A percentile compares a stretch with the other conserved stretches of the same genome.
phyloP scores from a whole-genome alignment of 2,329 filamentous ascomycete genomes.

The Phialemonium atrogriseum region DNA sequence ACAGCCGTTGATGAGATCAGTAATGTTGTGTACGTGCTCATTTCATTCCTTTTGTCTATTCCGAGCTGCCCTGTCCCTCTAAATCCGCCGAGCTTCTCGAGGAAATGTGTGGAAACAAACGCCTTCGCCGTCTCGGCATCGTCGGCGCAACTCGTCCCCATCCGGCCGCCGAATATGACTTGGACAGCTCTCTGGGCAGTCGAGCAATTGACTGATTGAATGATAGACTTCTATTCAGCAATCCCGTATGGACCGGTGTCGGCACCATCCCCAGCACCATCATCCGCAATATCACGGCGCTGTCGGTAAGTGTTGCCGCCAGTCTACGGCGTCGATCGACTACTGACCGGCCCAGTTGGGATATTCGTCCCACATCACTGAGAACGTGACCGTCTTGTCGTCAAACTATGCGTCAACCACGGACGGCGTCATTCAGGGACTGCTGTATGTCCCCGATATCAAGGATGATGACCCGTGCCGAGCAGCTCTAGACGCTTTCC shows the following conservation, averaged over 20 bases:
- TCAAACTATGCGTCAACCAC: conserved; percentile 52
- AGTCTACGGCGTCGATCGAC: not conserved
- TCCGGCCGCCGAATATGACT: not conserved
- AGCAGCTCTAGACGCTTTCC: conserved; percentile 51
- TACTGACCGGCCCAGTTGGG: conserved; percentile 32
- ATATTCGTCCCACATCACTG: conserved; percentile 40
- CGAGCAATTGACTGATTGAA: conserved; percentile 4
- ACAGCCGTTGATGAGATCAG: conserved; percentile 24
- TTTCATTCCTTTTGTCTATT: not conserved
- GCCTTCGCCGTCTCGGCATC: conserved; percentile 1
- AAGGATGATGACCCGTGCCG: conserved; percentile 50
- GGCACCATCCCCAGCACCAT: conserved; percentile 43
- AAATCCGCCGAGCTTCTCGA: conserved; percentile 1
- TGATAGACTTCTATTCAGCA: conserved; percentile 49
- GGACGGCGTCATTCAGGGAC: conserved; percentile 60
- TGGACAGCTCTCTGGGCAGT: too few relatives aligned
- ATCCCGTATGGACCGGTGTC: conserved; percentile 44
- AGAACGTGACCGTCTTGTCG: conserved; percentile 69
- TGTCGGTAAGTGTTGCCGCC: conserved; percentile 35
- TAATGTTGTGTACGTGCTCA: conserved; percentile 22
- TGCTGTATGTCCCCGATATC: conserved; percentile 79
- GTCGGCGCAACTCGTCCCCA: not conserved
- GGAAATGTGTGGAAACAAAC: not conserved
- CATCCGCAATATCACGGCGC: conserved; percentile 47
- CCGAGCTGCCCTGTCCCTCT: conserved; percentile 1